These are phyloP conservation scores for Blastobotrys niveus DNA, from an alignment of 1,139 yeast genomes.

Conservation along the genomic window DNA sequence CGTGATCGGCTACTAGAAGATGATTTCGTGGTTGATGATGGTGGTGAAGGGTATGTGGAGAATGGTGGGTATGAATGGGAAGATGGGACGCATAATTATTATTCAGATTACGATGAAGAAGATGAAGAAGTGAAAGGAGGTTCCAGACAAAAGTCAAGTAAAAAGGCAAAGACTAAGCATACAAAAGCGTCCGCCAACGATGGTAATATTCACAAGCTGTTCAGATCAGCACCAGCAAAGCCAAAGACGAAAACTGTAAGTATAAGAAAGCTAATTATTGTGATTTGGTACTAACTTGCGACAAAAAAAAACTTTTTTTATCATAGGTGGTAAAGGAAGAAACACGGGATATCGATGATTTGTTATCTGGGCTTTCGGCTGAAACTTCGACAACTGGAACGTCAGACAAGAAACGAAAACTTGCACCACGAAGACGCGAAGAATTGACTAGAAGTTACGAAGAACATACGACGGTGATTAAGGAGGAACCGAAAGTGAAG, in stretches of 20 bases:
- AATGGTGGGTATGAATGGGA: conserved; percentile 92
- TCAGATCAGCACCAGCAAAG: conserved; percentile 24
- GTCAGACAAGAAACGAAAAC: conserved; percentile 14
- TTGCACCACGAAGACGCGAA: conserved; percentile 5
- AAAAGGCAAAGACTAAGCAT: conserved; percentile 34
- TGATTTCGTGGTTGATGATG: conserved; percentile 91
- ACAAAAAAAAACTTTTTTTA: neutral
- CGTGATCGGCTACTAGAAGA: conserved; percentile 78
- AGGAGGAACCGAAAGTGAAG: neutral
- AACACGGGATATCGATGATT: conserved; percentile 23
- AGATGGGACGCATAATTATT: conserved; percentile 46
- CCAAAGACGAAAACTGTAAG: conserved; percentile 17
- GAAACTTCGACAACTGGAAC: neutral
- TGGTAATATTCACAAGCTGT: conserved; percentile 21
- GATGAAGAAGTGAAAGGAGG: too few species aligned
- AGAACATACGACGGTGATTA: neutral
- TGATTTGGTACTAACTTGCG: neutral
- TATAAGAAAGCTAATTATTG: neutral
- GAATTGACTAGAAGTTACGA: neutral
- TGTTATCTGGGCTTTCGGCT: conserved; percentile 22
- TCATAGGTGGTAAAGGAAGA: neutral
- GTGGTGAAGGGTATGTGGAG: conserved; percentile 85
- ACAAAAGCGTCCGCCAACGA: conserved; percentile 17
- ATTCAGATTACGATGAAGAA: conserved; percentile 51
- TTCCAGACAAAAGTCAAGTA: conserved; percentile 30